A percentile compares a stretch with the other conserved stretches of the same genome.
Evolutionary conservation across 495 filamentous ascomycete species (phyloP).

Genomic region (Elaphomyces granulatus): DNA sequence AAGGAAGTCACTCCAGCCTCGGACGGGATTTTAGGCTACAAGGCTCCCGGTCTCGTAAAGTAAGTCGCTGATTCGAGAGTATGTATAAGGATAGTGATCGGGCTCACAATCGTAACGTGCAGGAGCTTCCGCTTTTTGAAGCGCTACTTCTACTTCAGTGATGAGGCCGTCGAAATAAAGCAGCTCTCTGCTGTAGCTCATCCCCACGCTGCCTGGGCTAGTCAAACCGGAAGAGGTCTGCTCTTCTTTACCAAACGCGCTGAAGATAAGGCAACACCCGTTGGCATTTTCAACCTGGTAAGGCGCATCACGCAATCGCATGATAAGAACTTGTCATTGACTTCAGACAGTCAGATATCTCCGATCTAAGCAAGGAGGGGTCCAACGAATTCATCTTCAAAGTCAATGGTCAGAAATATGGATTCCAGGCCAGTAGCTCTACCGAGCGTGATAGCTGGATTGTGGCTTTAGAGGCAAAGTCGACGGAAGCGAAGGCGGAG

Average conservation of each 20-base stretch:
- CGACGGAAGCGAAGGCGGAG: constrained; percentile 60
- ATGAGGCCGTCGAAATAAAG: constrained; percentile 64
- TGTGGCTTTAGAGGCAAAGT: constrained; percentile 58
- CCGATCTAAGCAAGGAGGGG: constrained; percentile 61
- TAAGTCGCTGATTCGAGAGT: constrained; percentile 38
- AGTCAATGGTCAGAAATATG: constrained; percentile 73
- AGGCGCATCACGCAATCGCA: constrained; percentile 14
- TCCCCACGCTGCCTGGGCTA: constrained; percentile 73
- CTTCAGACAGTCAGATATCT: constrained; percentile 54
- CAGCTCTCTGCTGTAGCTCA: constrained; percentile 53
- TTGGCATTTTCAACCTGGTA: constrained; percentile 76
- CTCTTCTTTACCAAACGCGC: constrained; percentile 82
- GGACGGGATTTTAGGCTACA: constrained; percentile 72
- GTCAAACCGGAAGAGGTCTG: constrained; percentile 88
- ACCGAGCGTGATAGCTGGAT: constrained; percentile 88
- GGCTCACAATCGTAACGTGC: constrained; percentile 1
- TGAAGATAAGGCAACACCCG: constrained; percentile 63
- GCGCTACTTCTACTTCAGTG: constrained; percentile 87
- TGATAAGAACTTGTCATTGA: constrained; percentile 2
- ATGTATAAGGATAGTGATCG: constrained; percentile 29
- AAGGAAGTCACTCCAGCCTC: constrained; percentile 38
- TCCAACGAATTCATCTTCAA: constrained; percentile 71
- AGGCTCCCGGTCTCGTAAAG: constrained; percentile 83
- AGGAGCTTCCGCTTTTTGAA: constrained; percentile 55
- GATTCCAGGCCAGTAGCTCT: constrained; percentile 59